Evolutionary conservation across 768 basidiomycete genomes (phyloP), one percentile per base, ranked within the genome.

Genomic region (Boletus fagicola): DNA sequence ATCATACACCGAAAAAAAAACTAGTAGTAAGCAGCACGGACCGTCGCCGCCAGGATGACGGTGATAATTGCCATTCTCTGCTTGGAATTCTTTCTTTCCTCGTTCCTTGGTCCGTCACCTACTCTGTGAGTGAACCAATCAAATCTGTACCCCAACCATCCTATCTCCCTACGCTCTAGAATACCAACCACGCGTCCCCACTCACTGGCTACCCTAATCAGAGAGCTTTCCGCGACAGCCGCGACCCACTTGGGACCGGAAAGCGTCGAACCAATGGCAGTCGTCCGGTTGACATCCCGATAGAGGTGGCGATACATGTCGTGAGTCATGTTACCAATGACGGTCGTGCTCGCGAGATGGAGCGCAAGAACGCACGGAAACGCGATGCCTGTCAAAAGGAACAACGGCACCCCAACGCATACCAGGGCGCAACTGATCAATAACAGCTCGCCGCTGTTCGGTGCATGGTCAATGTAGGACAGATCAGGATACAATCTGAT

Each of bases 181-280:
- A 80, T 59, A 1, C 83, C 83, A 2, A 76, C 68, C 0, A 75
- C 36, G 9, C 82, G 74, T 0, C 82, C 84, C 45, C 72, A 65
- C 55, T 85, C 83, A 39, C 77, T 81, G 22, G 72, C 73, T 68
- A 85, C 73, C 26, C 83, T 73, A 44, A 86, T 77, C 10, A 83
- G 42, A 0, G 81, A 65, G 52, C 83, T 80, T 61, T 85, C 83
- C 0, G 75, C 39, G 1, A 81, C 72, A 0, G 83, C 82, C 0
- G 71, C 9, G 6, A 74, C 20, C 78, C 80, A 81, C n/a, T 59
- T 59, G 3, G 61, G 10, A 12, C 77, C 74, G 0, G 11, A 18
- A 8, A 82, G 49, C 15, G 65, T 75, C 7, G 76, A 74, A 39
- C 76, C 71, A 53, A 79, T 63, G 5, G 49, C 46, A 1, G 36